These are phyloP conservation scores for Moricandia arvensis DNA, from an alignment of 345 rosid genomes.

Conservation along the genomic window DNA sequence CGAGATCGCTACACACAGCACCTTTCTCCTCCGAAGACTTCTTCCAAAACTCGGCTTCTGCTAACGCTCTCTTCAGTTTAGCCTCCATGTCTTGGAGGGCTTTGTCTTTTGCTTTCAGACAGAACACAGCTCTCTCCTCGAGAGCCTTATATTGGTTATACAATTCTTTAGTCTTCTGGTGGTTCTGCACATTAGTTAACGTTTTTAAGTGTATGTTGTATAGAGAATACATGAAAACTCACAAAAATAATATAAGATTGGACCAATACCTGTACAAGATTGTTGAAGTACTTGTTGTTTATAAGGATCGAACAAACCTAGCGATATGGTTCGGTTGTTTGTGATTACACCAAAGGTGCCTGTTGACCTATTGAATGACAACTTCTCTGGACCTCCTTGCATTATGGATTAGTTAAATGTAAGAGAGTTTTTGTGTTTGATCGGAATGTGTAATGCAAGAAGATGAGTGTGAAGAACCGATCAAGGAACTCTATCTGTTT, in stretches of 20 bases:
- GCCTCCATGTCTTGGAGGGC: neutral
- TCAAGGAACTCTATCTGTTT: neutral
- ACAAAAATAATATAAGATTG: too few relatives aligned
- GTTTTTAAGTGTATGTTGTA: neutral
- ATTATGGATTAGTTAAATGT: neutral
- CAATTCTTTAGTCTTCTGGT: neutral
- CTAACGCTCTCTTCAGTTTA: neutral
- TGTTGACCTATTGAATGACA: neutral
- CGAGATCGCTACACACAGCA: neutral
- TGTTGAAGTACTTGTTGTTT: neutral
- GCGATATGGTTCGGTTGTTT: neutral
- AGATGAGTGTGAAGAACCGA: too few relatives aligned
- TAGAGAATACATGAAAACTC: neutral
- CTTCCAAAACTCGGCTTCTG: neutral
- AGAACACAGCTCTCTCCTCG: neutral
- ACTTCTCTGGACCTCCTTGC: neutral
- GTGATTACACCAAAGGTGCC: neutral
- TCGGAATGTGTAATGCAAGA: neutral
- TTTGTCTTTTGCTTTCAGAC: neutral
- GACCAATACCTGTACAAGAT: neutral
- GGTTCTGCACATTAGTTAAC: neutral
- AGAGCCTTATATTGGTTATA: neutral
- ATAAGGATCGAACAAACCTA: constrained; percentile 1
- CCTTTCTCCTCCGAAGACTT: neutral
- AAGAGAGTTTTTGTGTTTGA: neutral